Percentiles rank a stretch among this genome's conserved stretches.
phyloP scores from a whole-genome alignment of 352 stramenopile species.

The Hyaloperonospora brassicae region DNA sequence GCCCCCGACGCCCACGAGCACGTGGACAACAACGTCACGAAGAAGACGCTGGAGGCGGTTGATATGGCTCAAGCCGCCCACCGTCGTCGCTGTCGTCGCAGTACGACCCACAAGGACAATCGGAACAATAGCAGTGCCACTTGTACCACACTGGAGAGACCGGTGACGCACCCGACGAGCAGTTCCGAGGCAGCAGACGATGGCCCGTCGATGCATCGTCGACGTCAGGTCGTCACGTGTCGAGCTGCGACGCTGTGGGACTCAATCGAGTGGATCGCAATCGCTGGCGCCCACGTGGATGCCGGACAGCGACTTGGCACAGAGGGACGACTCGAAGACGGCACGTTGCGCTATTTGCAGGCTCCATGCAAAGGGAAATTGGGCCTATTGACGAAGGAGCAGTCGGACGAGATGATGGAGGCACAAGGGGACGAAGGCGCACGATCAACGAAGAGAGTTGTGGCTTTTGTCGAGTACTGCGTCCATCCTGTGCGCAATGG shows the following conservation, averaged over 20 bases:
- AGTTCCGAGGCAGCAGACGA: too few relatives aligned
- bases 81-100: too few relatives aligned
- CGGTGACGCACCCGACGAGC: too few relatives aligned
- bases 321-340: conserved; percentile 46
- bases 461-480: conserved; percentile 72
- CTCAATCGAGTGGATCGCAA: conserved; percentile 40
- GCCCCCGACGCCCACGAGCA: too few relatives aligned
- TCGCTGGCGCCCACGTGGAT: conserved; percentile 43
- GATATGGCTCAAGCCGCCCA: too few relatives aligned
- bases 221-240: too few relatives aligned
- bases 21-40: too few relatives aligned
- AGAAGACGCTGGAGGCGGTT: too few relatives aligned
- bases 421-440: conserved; percentile 8
- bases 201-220: too few relatives aligned
- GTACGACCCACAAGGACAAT: too few relatives aligned
- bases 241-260: conserved; percentile 16
- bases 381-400: conserved; percentile 24
- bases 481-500: conserved; percentile 69
- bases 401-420: conserved; percentile 16
- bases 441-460: conserved; percentile 9
- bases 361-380: conserved; percentile 90
- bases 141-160: too few relatives aligned
- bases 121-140: too few relatives aligned
- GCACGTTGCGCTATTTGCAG: conserved; percentile 43
- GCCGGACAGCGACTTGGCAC: conserved; percentile 48